Evolutionary conservation across 2,329 filamentous ascomycete genomes (phyloP), one percentile per base, ranked within the genome.

Genomic region (Aspergillus sp.): DNA sequence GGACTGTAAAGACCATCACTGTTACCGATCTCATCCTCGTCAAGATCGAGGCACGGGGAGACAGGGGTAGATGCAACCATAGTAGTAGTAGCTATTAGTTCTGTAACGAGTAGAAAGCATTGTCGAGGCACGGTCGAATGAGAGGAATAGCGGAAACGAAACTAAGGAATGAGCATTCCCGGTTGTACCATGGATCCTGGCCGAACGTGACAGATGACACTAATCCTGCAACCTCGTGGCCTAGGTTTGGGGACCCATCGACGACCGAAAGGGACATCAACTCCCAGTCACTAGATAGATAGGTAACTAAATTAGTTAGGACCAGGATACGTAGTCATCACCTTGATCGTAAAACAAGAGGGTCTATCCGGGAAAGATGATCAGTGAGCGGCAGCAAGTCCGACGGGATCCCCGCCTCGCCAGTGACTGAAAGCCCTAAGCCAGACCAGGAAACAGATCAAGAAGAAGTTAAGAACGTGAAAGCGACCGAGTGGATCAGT

Each of bases 131-230:
- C 11, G n/a, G 8, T 44, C 41, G 15, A 49, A 27, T 49, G 44
- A 3, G 17, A 42, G 21, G 47, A 23, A 50, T 10, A 27, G 25
- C n/a, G 47, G 47, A 50, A 30, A 50, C 2, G 23, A 8, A 17
- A 30, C 10, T 30, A 30, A 30, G 25, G 3, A 44, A 50, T 10
- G 25, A 8, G 47, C 25, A 30, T 10, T 17, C 41, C 8, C 21
- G 19, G 41, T 21, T 21, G 41, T 17, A 44, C 21, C 39, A 42
- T 11, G 21, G 21, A 44, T 49, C 44, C 19, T n/a, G 21, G 21
- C 23, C 23, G 44, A 50, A 50, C 47, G 47, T 50, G 47, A 27
- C 47, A 50, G 47, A 50, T 50, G 47, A 50, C 47, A 50, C 47
- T 50, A 50, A 36, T 36, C 11, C 47, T 50, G 47, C 47, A 50